Evolutionary conservation across 345 rosid genomes (phyloP), one percentile per base, ranked within the genome.

Genomic region (Geranium rotundifolium): DNA sequence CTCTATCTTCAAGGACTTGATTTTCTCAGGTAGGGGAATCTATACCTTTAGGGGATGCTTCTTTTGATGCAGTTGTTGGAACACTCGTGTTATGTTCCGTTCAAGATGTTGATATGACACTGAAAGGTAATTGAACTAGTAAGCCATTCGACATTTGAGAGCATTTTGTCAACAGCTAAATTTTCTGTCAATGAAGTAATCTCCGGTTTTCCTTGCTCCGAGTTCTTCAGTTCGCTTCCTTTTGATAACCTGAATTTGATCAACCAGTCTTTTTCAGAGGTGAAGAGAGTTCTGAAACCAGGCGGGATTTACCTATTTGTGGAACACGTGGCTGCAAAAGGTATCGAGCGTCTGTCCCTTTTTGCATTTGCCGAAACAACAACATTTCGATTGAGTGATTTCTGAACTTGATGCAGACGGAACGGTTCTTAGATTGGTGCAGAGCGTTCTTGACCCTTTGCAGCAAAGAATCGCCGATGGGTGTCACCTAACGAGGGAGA

Each of bases 241-340:
- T 46, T 9, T 46, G 14, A 46, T 10, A 34, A 34, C 6, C 10
- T 34, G 41, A 34, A 16, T 12, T 19, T 57, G 30, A 3, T 57
- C 8, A 57, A 19, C 30, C 15, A 19, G 3, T n/a, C n/a, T 5
- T 63, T 19, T 73, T 23, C 67, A 91, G 98, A 91, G 84, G 76
- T 88, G 50, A 81, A 76, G 76, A 77, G 96, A 75, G 82, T 87
- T 73, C 74, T 91, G 39, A 91, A 76, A 75, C 96, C 95, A 0
- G 89, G 88, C n/a, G 96, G 92, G 65, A 29, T 65, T 59, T 91
- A 82, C 73, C 4, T 89, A 37, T 89, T 91, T 63, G 81, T 91
- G 54, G 98, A 91, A 75, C 96, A 91, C 68, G 92, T 89, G 60
- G 91, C 96, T 39, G 96, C 96, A 1, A 64, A 85, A 81, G 96